Percentiles rank a stretch among this genome's conserved stretches.
These are phyloP conservation scores for Metarhizium robertsii DNA, from an alignment of 2,329 filamentous ascomycete genomes.

Conservation along the genomic window DNA sequence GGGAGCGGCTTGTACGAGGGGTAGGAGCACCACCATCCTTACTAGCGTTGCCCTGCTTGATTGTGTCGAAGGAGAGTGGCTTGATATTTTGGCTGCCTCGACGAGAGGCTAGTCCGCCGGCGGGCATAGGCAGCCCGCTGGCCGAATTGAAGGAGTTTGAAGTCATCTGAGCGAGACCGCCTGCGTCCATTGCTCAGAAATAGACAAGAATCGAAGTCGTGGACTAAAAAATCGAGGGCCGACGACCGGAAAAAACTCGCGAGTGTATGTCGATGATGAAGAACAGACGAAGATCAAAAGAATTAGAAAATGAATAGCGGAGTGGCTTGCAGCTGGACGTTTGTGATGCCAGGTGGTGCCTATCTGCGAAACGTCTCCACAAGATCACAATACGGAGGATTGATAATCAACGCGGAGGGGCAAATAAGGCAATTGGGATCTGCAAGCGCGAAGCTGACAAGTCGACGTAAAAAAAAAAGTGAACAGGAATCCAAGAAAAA, in stretches of 20 bases:
- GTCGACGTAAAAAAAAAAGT: constrained; percentile 9
- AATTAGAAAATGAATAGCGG: background rate
- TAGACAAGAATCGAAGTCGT: background rate
- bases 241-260: background rate
- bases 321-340: background rate
- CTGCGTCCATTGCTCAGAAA: constrained; percentile 70
- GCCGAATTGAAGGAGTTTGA: constrained; percentile 69
- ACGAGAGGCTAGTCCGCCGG: constrained; percentile 71
- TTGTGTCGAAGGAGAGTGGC: constrained; percentile 69
- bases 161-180: constrained; percentile 99
- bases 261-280: background rate
- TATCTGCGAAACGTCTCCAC: background rate
- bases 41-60: constrained; percentile 60
- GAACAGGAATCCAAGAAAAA: constrained; percentile 4
- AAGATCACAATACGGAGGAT: background rate
- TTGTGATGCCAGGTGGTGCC: background rate
- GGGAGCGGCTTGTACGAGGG: constrained; percentile 87
- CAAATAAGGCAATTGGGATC: background rate
- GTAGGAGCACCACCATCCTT: constrained; percentile 64
- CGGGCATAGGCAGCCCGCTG: constrained; percentile 65
- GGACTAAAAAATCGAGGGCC: constrained; percentile 7
- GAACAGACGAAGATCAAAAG: background rate
- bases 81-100: constrained; percentile 85
- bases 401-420: background rate
- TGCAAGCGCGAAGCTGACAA: background rate